A percentile compares a stretch with the other conserved stretches of the same genome.
Evolutionary conservation across 2,329 filamentous ascomycete species (phyloP).

Genomic region (Paraphoma chrysanthemicola): DNA sequence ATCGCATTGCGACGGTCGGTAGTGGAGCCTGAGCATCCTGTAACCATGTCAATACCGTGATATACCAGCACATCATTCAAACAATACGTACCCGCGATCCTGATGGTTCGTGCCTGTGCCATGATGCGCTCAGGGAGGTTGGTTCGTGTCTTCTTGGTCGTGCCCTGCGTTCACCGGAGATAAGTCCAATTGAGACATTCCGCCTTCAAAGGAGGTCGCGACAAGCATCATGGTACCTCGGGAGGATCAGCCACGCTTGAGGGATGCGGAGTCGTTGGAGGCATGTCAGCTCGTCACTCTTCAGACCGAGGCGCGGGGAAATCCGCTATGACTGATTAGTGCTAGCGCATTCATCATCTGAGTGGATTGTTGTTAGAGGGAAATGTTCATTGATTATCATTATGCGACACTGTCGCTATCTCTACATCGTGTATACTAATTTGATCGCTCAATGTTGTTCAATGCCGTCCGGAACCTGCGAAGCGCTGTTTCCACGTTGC

Average conservation of each 20-base stretch:
- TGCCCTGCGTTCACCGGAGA: neutral
- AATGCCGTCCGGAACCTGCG: neutral
- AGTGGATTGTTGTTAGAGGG: too few species aligned
- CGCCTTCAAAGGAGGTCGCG: neutral
- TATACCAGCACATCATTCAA: neutral
- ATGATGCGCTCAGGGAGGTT: slow-evolving; percentile 17
- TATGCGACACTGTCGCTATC: too few species aligned
- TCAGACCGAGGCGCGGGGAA: slow-evolving; percentile 21
- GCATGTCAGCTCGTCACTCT: slow-evolving; percentile 15
- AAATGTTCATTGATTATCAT: too few species aligned
- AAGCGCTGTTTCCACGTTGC: slow-evolving; percentile 12
- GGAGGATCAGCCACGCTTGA: slow-evolving; percentile 1
- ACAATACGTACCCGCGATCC: slow-evolving; percentile 26
- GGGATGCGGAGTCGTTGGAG: slow-evolving; percentile 22
- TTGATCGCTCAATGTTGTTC: slow-evolving; percentile 1
- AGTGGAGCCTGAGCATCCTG: slow-evolving; percentile 41
- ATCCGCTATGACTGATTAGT: neutral
- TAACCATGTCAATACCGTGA: neutral
- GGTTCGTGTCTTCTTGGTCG: neutral
- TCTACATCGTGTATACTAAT: too few species aligned
- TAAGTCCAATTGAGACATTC: slow-evolving; percentile 2
- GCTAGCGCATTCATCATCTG: neutral
- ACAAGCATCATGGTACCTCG: slow-evolving; percentile 12
- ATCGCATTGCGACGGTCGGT: slow-evolving; percentile 44
- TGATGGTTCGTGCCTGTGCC: slow-evolving; percentile 21